A percentile compares a stretch with the other conserved stretches of the same genome.
phyloP scores from a whole-genome alignment of 2,329 filamentous ascomycete species.

The Coccinonectria pachysandricola region DNA sequence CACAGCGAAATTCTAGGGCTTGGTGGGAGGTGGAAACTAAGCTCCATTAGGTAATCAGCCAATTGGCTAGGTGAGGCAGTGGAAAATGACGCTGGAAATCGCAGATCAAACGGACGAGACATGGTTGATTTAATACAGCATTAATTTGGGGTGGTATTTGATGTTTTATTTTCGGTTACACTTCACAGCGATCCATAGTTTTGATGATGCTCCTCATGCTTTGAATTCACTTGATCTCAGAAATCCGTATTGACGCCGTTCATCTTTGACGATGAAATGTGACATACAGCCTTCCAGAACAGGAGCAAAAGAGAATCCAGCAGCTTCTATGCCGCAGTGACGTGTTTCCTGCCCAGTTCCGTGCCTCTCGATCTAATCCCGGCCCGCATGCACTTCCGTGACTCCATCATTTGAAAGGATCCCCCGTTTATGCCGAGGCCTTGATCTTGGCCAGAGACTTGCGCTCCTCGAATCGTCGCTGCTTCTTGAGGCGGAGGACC shows the following conservation, averaged over 20 bases:
- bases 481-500: conserved; percentile 98
- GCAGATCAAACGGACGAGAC: too few species aligned
- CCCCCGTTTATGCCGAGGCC: conserved; percentile 56
- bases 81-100: too few species aligned
- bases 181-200: conserved; percentile 23
- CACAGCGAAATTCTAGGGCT: conserved; percentile 36
- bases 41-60: conserved; percentile 30
- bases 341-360: conserved; percentile 26
- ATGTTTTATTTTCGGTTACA: conserved; percentile 21
- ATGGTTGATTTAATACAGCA: too few species aligned
- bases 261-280: conserved; percentile 47
- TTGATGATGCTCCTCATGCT: conserved; percentile 20
- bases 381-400: conserved; percentile 24
- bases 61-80: too few species aligned
- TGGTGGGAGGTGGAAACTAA: conserved; percentile 29
- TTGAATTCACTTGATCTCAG: conserved; percentile 34
- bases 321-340: conserved; percentile 38
- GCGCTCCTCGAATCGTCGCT: conserved; percentile 95
- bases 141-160: too few species aligned
- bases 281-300: conserved; percentile 55
- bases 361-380: conserved; percentile 29
- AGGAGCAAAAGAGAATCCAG: conserved; percentile 48
- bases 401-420: conserved; percentile 25
- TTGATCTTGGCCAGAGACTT: conserved; percentile 93
- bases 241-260: conserved; percentile 58